Percentiles rank a stretch among this genome's conserved stretches.
Conservation (phyloP, 805 yeast species). For the Metschnikowia sp. region DNA sequence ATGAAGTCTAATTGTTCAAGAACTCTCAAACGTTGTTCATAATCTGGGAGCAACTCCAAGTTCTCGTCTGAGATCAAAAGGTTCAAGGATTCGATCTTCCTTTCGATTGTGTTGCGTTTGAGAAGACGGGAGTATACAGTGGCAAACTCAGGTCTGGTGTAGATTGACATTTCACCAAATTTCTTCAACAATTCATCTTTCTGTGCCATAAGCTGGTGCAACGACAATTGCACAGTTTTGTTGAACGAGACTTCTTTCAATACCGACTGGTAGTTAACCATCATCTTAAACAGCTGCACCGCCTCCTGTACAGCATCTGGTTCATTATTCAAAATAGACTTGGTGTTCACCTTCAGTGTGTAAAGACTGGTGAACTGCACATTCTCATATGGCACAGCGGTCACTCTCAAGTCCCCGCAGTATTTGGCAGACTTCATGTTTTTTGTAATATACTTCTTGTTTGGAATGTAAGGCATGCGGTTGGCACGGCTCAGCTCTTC, state of each 20-base stretch:
- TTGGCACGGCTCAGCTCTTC: conserved; percentile 20
- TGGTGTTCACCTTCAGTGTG: conserved; percentile 30
- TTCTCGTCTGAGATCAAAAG: conserved; percentile 79
- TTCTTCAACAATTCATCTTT: conserved; percentile 32
- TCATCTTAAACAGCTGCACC: conserved; percentile 29
- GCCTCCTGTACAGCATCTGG: conserved; percentile 34
- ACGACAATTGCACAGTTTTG: conserved; percentile 27
- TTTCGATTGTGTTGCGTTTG: conserved; percentile 42
- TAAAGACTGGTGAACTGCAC: conserved; percentile 46
- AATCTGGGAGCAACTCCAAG: conserved; percentile 86
- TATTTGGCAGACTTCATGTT: conserved; percentile 36
- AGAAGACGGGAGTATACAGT: conserved; percentile 44
- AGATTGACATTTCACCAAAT: conserved; percentile 24
- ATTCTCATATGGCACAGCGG: conserved; percentile 36
- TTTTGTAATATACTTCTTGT: conserved; percentile 27
- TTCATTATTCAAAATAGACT: conserved; percentile 35
- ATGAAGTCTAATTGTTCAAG: conserved; percentile 76
- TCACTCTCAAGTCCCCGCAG: conserved; percentile 32
- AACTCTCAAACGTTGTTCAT: conserved; percentile 82
- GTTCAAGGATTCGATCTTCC: conserved; percentile 53
- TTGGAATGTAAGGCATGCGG: conserved; percentile 38
- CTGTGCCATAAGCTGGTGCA: conserved; percentile 36
- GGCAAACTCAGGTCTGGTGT: conserved; percentile 43
- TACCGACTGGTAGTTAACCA: conserved; percentile 36
- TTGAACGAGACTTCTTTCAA: conserved; percentile 46